Evolutionary conservation across 306 rosid species (phyloP).

Genomic region (Pyrus pyrifolia): DNA sequence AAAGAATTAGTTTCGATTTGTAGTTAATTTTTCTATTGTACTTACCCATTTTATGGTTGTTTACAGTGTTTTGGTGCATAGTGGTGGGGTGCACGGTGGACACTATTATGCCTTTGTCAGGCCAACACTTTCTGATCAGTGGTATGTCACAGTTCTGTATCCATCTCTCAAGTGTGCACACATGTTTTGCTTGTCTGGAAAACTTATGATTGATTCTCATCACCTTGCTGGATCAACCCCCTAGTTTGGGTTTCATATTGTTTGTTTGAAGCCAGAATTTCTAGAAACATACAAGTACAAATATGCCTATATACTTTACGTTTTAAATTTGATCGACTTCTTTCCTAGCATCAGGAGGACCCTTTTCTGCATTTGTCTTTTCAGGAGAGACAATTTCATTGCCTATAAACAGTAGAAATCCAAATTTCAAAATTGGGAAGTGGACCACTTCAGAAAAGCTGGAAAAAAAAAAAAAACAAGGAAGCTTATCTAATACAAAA

Average conservation of each 20-base stretch:
- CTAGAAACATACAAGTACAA: background rate
- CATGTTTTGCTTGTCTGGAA: constrained; percentile 1
- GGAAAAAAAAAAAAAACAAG: background rate
- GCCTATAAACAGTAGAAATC: background rate
- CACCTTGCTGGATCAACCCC: constrained; percentile 2
- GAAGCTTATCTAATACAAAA: background rate
- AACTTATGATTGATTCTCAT: background rate
- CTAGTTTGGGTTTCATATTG: background rate
- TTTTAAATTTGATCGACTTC: background rate
- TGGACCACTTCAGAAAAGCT: background rate
- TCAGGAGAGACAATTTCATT: background rate
- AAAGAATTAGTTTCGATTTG: background rate
- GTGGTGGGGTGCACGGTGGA: constrained; percentile 99
- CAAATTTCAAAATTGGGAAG: background rate
- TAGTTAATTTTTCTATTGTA: background rate
- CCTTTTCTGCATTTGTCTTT: background rate
- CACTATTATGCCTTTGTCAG: constrained; percentile 97
- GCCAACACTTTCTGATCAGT: constrained; percentile 91
- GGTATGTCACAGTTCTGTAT: constrained; percentile 41
- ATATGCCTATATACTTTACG: background rate
- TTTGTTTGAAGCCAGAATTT: background rate
- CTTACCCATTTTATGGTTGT: constrained; percentile 12
- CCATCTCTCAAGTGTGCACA: background rate
- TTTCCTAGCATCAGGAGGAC: background rate
- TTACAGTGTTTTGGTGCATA: constrained; percentile 94